Evolutionary conservation across 257 asterid species (phyloP), one percentile per base, ranked within the genome.

Genomic region (Apocynum venetum): DNA sequence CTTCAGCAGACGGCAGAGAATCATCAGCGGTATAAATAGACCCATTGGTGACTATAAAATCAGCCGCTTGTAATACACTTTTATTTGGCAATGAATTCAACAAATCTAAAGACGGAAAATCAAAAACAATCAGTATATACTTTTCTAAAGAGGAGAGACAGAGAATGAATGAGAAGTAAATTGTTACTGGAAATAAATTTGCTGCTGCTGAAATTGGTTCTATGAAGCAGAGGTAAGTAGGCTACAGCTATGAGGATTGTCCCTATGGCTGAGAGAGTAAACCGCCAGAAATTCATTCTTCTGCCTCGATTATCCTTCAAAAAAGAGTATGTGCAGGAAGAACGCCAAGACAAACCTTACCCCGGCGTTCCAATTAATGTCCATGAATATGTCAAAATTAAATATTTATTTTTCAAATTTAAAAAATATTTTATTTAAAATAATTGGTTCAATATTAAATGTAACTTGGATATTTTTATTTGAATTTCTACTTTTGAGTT

Each of bases 11-110:
- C 13, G 88, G 94, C 44, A 84, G 84, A 80, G 87, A 81, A 43
- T 64, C 86, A 76, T 90, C 89, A 81, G 90, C 82, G 82, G 97
- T 92, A 86, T 84, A 90, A 63, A 92, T 89, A 25, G 91, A 86
- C 80, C 89, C 97, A 79, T 92, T 90, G 0, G 72, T 78, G 80
- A 92, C 89, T 83, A 92, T n/a, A 81, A 90, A 86, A 83, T 92
- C 96, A 73, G 94, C 96, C 73, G 59, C 76, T 77, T 52, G 65
- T 14, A 15, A 6, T 7, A 52, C 76, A 53, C 17, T 35, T 35
- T 17, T 38, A 12, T 36, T 17, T 36, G 35, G 36, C 10, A 40
- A 52, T 11, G 13, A 41, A 52, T 52, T 73, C 13, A 79, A 43
- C 14, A 55, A 57, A 49, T 38, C 76, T 51, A 25, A 35, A 51